phyloP scores from a whole-genome alignment of 2,329 filamentous ascomycete genomes.

The Aureobasidium namibiae region DNA sequence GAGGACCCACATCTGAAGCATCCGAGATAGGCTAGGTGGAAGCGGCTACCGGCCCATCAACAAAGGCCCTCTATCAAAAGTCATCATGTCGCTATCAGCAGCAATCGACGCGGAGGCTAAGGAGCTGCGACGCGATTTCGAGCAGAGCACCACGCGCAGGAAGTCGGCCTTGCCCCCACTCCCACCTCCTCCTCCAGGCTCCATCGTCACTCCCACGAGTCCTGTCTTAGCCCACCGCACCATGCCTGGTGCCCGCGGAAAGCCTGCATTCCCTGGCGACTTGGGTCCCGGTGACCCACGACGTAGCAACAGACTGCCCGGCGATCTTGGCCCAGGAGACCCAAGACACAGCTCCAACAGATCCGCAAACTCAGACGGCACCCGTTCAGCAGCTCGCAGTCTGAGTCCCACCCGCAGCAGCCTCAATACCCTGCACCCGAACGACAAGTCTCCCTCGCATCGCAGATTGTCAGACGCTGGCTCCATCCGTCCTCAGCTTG shows the following conservation, averaged over 20 bases:
- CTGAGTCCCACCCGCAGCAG: constrained; percentile 9
- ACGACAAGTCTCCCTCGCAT: not conserved
- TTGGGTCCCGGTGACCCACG: constrained; percentile 28
- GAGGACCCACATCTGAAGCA: constrained; percentile 6
- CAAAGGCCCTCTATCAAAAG: not conserved
- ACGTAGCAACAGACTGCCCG: constrained; percentile 17
- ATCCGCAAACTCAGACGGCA: not conserved
- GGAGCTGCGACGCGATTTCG: constrained; percentile 9
- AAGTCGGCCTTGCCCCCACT: not conserved
- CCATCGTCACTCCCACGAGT: not conserved
- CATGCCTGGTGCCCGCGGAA: not conserved
- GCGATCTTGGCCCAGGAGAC: constrained; percentile 17
- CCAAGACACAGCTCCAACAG: constrained; percentile 13
- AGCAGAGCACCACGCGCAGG: constrained; percentile 1
- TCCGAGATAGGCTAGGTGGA: constrained; percentile 5
- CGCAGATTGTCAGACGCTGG: constrained; percentile 12
- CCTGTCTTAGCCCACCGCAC: not conserved
- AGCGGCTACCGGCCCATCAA: not conserved
- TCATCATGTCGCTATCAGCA: constrained; percentile 11
- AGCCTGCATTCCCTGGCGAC: constrained; percentile 28
- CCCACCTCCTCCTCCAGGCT: not conserved
- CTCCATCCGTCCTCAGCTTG: constrained; percentile 7
- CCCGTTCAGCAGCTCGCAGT: constrained; percentile 8
- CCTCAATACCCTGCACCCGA: not conserved
- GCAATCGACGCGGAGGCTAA: constrained; percentile 12